phyloP scores from a whole-genome alignment of 2,329 filamentous ascomycete species.

The Hortaea sp. region DNA sequence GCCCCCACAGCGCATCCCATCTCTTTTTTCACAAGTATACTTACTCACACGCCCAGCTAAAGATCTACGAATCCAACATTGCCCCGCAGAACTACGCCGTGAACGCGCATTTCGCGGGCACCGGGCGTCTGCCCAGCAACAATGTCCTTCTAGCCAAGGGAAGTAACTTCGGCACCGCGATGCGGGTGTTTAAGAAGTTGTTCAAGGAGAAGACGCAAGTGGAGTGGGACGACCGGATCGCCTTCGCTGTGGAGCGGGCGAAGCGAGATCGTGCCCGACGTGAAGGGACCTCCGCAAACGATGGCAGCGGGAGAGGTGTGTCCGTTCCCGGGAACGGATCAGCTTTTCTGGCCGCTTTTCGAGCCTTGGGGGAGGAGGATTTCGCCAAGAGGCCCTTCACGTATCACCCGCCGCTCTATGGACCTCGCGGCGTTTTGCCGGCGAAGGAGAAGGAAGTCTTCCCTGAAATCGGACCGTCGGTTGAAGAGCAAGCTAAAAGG shows the following conservation, averaged over 20 bases:
- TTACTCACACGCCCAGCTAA: conserved; percentile 7
- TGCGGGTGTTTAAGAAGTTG: conserved; percentile 27
- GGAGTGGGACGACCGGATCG: conserved; percentile 32
- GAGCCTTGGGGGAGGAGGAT: too few relatives aligned
- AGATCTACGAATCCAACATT: conserved; percentile 60
- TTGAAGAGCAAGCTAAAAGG: background rate
- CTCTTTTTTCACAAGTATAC: too few relatives aligned
- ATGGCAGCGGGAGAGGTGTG: too few relatives aligned
- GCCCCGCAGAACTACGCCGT: conserved; percentile 52
- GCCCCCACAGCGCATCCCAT: too few relatives aligned
- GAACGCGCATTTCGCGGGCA: conserved; percentile 28
- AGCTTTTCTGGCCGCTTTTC: too few relatives aligned
- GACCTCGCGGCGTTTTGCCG: conserved; percentile 10
- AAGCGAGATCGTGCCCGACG: too few relatives aligned
- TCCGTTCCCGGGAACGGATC: too few relatives aligned
- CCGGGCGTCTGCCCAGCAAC: conserved; percentile 6
- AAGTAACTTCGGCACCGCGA: conserved; percentile 25
- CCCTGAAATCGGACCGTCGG: conserved; percentile 1
- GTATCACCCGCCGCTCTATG: conserved; percentile 14
- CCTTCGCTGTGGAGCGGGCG: conserved; percentile 10
- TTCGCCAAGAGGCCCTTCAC: conserved; percentile 2
- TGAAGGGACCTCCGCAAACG: too few relatives aligned
- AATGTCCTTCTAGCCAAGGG: conserved; percentile 23
- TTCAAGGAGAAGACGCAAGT: conserved; percentile 32
- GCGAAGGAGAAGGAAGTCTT: conserved; percentile 1